phyloP scores from a whole-genome alignment of 352 stramenopile species.

The Blastocystis sp. region DNA sequence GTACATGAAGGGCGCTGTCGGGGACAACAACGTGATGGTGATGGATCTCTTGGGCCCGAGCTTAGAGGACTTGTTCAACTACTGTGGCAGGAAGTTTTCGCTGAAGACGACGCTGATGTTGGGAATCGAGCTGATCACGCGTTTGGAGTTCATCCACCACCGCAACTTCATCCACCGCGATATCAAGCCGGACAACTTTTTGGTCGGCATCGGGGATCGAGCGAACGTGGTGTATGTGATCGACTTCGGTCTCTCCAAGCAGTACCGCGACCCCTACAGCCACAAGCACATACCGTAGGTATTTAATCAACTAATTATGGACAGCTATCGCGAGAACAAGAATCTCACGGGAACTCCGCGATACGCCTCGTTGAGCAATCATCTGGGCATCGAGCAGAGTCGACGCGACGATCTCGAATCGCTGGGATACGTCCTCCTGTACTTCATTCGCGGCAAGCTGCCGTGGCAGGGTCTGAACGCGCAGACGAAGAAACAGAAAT shows the following conservation, averaged over 20 bases:
- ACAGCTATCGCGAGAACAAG: constrained; percentile 85
- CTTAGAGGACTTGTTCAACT: constrained; percentile 91
- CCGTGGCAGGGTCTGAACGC: constrained; percentile 92
- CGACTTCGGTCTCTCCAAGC: constrained; percentile 92
- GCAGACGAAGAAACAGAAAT: constrained; percentile 94
- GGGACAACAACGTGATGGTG: constrained; percentile 98
- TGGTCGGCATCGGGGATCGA: constrained; percentile 88
- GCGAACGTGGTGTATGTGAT: constrained; percentile 91
- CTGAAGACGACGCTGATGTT: constrained; percentile 91
- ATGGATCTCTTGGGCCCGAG: constrained; percentile 96
- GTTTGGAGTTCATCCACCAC: constrained; percentile 91
- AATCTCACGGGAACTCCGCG: constrained; percentile 90
- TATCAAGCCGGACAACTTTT: constrained; percentile 94
- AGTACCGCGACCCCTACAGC: constrained; percentile 89
- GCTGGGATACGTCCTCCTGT: constrained; percentile 90
- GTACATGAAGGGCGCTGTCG: constrained; percentile 13
- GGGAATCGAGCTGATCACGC: constrained; percentile 87
- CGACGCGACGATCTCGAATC: constrained; percentile 90
- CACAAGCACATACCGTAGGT: constrained; percentile 89
- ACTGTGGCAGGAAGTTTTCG: constrained; percentile 86
- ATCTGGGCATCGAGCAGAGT: constrained; percentile 90
- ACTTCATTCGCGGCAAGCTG: constrained; percentile 89
- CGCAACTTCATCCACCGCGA: constrained; percentile 93
- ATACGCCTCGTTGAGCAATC: constrained; percentile 91
- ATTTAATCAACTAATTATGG: background rate